Percentiles rank a stretch among this genome's conserved stretches.
These are phyloP conservation scores for Aspergillus hiratsukae DNA, from an alignment of 2,329 filamentous ascomycete species.

Conservation along the genomic window DNA sequence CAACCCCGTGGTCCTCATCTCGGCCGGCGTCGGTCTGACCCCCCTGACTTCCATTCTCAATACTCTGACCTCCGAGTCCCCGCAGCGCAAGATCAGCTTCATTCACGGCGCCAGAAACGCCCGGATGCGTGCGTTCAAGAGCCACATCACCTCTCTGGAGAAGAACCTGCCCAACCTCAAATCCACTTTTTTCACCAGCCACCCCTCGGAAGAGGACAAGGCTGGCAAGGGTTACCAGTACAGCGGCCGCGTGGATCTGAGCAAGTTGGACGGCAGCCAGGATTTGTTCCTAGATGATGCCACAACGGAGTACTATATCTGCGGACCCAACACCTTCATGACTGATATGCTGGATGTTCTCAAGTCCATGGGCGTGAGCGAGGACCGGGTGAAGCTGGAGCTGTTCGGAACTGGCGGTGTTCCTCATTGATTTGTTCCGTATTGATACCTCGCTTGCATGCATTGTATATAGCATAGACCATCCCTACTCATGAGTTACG, in stretches of 20 bases:
- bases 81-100: conserved; percentile 52
- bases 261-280: conserved; percentile 45
- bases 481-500: not conserved
- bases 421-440: not conserved
- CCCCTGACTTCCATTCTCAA: conserved; percentile 59
- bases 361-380: conserved; percentile 51
- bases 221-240: conserved; percentile 57
- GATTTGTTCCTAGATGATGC: conserved; percentile 53
- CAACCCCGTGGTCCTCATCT: conserved; percentile 56
- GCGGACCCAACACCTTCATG: conserved; percentile 70
- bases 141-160: conserved; percentile 46
- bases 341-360: conserved; percentile 51
- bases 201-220: conserved; percentile 43
- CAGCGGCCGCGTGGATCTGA: conserved; percentile 55
- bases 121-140: conserved; percentile 48
- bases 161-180: conserved; percentile 45
- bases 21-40: conserved; percentile 57
- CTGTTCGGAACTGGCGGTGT: conserved; percentile 55
- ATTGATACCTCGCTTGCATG: not conserved
- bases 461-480: not conserved
- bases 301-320: conserved; percentile 64
- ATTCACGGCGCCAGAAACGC: conserved; percentile 53
- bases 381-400: conserved; percentile 59
- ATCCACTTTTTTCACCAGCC: conserved; percentile 55
- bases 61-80: conserved; percentile 42